Base-by-base conservation (phyloP, 768 basidiomycete genomes). In the Leccinellum albellum region DNA sequence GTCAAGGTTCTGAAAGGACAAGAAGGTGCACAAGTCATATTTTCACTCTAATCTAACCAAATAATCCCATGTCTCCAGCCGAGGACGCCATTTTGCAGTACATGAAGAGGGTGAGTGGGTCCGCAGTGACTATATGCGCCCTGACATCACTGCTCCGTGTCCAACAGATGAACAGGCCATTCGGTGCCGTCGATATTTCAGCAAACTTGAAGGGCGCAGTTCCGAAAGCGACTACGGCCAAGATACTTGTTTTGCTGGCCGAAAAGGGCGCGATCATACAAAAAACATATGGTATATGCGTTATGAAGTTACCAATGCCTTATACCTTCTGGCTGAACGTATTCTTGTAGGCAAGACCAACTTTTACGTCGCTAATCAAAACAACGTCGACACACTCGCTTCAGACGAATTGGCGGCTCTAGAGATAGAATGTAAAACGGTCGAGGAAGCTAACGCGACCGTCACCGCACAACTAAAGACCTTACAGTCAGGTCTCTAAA, bases 141-240 rank as follows among this genome's bases (percentile, higher is more conserved):
- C 12, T 28, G 15, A 50, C 47, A 32, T 28, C 13, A 24, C 26
- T 1, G 1, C 21, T 31, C 17, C 10, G 26, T n/a, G 48, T 42
- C 21, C 35, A 46, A 33, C 65, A 94, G 91, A 91, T 93, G 84
- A 96, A 96, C 72, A 82, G 93, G n/a, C 93, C 93, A 6, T 95
- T 87, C 66, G 93, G 93, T 8, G 92, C 91, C 58, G 93, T 94
- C 33, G 94, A 97, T 69, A 86, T 96, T 6, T 82, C 89, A 15
- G 91, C 93, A 10, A 97, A 97, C 73, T 75, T 97, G 29, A 95
- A 95, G 72, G 91, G 91, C 51, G 87, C 87, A 10, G 86, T 96
- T 5, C 85, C 91, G 7, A 97, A 97, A 69, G 74, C 91, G 2
- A 78, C 86, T 3, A 86, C 87, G 0, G 91, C 93, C 67, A 97